Base-by-base conservation (phyloP, 768 basidiomycete species). In the Wakefieldia striispora region DNA sequence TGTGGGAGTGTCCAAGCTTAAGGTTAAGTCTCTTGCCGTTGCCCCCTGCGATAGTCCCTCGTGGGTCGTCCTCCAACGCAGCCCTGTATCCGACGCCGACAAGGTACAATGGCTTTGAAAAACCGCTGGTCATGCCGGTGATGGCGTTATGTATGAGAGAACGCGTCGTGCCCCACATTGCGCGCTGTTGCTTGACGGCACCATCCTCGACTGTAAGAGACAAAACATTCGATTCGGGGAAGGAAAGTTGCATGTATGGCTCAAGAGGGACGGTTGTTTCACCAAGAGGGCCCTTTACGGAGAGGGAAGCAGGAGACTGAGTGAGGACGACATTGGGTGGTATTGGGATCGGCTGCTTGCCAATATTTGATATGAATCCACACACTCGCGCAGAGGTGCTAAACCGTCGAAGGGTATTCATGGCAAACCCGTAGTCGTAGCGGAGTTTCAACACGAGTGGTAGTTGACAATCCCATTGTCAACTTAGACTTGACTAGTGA, bases 31-130 rank as follows among this genome's bases (percentile, higher is more conserved):
- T 73, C 67, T 83, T 72, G 20, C 84, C 83, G 36, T 73, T 80
- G 49, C 79, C 75, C 35, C 82, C 84, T 42, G 79, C 72, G 19
- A 70, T 55, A 44, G 75, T 76, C 21, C 78, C 84, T 27, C 85
- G 70, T 17, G 89, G 88, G 61, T 90, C 87, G 10, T 80, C 78
- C 72, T 99, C 95, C 49, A 97, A 68, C 3, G 82, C 82, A 8
- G 86, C 94, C 61, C 95, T 79, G 73, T 92, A 99, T 2, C 95
- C 95, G 29, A 99, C 93, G 16, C 95, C 95, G 54, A 97, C 95
- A 54, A 99, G 81, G 62, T 86, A 86, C 14, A 99, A 68, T 13
- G 91, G 85, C 9, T 91, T 77, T 0, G 78, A 78, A 72, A 91
- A 97, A 4, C 95, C 95, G 51, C 84, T 80, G 5, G 91, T 88